phyloP scores from a whole-genome alignment of 768 basidiomycete genomes.

The Tricholoma saponaceum region DNA sequence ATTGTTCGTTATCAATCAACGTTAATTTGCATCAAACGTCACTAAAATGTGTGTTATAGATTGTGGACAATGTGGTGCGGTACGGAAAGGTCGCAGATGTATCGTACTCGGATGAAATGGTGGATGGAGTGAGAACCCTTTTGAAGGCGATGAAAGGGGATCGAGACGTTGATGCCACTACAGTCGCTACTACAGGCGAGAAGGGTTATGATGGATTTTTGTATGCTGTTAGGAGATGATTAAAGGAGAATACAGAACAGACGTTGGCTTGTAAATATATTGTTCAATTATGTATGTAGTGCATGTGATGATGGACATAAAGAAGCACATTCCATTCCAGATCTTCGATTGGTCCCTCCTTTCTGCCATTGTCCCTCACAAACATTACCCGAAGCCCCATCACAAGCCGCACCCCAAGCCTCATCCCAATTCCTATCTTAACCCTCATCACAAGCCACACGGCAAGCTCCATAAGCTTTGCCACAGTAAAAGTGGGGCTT shows the following conservation, averaged over 20 bases:
- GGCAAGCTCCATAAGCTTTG: too few species aligned
- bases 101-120: conserved; percentile 23
- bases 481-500: too few species aligned
- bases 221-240: conserved; percentile 39
- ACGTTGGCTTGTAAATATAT: not conserved
- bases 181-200: conserved; percentile 44
- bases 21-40: not conserved
- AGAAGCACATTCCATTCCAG: not conserved
- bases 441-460: too few species aligned
- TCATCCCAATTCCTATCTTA: too few species aligned
- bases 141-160: conserved; percentile 45
- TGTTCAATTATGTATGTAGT: not conserved
- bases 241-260: not conserved
- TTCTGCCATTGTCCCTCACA: too few species aligned
- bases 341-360: too few species aligned
- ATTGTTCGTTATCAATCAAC: conserved; percentile 41
- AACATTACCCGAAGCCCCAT: too few species aligned
- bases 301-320: not conserved
- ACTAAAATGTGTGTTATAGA: conserved; percentile 23
- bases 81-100: conserved; percentile 43
- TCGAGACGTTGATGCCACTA: conserved; percentile 46
- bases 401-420: too few species aligned
- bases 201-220: conserved; percentile 54
- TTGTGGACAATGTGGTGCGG: conserved; percentile 61
- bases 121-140: conserved; percentile 46